These are phyloP conservation scores for Panaeolus papilionaceus DNA, from an alignment of 768 basidiomycete genomes.

Conservation along the genomic window DNA sequence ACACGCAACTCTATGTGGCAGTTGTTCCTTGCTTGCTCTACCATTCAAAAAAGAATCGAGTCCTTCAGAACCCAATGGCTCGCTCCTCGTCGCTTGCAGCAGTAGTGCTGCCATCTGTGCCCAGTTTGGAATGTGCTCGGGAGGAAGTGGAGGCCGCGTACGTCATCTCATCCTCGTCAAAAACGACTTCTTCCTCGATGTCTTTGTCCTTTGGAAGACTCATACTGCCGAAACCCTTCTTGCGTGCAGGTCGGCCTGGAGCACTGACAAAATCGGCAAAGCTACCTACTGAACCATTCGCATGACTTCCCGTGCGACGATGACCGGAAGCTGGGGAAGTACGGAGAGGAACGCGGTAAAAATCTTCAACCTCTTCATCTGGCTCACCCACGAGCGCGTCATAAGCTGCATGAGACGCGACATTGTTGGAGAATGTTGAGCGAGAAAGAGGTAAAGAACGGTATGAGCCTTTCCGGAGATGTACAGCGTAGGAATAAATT, in stretches of 20 bases:
- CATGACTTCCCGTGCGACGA: constrained; percentile 35
- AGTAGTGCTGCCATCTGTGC: constrained; percentile 49
- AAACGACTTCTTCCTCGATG: constrained; percentile 58
- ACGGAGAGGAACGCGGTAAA: constrained; percentile 70
- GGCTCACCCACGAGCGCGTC: constrained; percentile 56
- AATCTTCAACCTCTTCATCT: constrained; percentile 69
- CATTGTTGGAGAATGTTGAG: constrained; percentile 37
- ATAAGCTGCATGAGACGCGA: constrained; percentile 42
- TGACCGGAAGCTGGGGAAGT: constrained; percentile 45
- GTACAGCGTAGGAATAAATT: constrained; percentile 92
- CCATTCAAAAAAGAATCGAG: constrained; percentile 9
- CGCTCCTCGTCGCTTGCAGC: constrained; percentile 47
- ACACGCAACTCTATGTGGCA: constrained; percentile 12
- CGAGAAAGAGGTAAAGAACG: constrained; percentile 74
- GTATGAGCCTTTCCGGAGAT: constrained; percentile 92
- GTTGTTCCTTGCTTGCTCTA: neutral
- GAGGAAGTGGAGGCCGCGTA: constrained; percentile 50
- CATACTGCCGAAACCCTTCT: constrained; percentile 33
- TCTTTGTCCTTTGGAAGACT: constrained; percentile 38
- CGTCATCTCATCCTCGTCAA: constrained; percentile 64
- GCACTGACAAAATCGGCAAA: constrained; percentile 71
- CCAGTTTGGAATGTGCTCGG: constrained; percentile 47
- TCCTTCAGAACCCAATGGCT: constrained; percentile 22
- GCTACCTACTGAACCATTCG: constrained; percentile 51
- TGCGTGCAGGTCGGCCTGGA: constrained; percentile 45